Evolutionary conservation across 164 flowering plant species (phyloP).

Genomic region (Magnolia changhungtana): DNA sequence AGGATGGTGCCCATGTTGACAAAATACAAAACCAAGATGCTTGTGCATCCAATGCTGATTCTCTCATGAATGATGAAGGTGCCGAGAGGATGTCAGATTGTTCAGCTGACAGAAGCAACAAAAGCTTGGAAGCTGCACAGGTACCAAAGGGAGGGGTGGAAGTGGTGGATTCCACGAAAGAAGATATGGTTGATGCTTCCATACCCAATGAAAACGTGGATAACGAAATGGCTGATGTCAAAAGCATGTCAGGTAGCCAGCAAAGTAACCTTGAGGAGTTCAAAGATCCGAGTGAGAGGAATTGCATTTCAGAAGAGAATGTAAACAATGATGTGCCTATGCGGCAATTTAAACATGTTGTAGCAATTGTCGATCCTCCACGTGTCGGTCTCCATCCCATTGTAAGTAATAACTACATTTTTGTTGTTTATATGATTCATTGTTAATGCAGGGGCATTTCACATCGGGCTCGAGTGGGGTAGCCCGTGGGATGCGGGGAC

Average conservation of each 20-base stretch:
- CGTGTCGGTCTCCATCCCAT: conserved; percentile 91
- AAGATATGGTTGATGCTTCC: neutral
- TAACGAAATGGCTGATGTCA: conserved; percentile 25
- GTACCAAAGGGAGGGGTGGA: neutral
- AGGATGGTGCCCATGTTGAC: conserved; percentile 16
- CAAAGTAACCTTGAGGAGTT: conserved; percentile 21
- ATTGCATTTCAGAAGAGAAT: conserved; percentile 26
- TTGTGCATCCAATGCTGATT: neutral
- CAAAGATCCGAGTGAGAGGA: conserved; percentile 14
- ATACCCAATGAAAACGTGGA: conserved; percentile 10
- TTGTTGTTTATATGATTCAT: neutral
- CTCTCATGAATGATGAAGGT: neutral
- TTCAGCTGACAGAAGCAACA: neutral
- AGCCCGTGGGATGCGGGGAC: no score
- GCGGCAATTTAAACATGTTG: conserved; percentile 57
- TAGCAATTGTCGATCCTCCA: conserved; percentile 95
- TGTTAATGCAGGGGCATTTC: no score
- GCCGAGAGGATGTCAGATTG: neutral
- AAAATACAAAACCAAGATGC: conserved; percentile 16
- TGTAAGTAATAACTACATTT: conserved; percentile 41
- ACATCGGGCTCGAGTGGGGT: no score
- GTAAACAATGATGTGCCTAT: conserved; percentile 6
- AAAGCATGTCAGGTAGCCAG: conserved; percentile 13
- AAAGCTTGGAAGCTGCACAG: neutral
- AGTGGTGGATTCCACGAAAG: neutral